These are phyloP conservation scores for Parietaria judaica DNA, from an alignment of 306 rosid species.

Conservation along the genomic window DNA sequence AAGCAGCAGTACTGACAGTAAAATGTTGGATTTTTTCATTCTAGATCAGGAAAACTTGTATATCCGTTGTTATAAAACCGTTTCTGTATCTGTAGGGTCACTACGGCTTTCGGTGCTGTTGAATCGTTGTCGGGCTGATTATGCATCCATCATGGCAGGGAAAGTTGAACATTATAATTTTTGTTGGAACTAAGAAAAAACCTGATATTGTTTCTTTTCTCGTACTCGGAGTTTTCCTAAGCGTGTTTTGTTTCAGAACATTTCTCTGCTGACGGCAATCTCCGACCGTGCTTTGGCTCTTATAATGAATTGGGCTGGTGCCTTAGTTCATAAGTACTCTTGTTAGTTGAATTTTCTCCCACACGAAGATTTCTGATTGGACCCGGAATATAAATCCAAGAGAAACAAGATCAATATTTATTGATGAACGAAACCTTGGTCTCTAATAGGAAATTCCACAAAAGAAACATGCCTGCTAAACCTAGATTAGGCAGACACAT, in stretches of 20 bases:
- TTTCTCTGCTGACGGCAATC: conserved; percentile 77
- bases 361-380: too few relatives aligned
- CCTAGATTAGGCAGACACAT: too few relatives aligned
- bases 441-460: too few relatives aligned
- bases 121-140: conserved; percentile 86
- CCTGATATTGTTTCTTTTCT: too few relatives aligned
- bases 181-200: conserved; percentile 1
- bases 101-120: conserved; percentile 97
- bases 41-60: conserved; percentile 63
- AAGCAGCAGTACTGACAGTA: conserved; percentile 41
- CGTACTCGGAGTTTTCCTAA: neutral
- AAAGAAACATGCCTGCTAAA: too few relatives aligned
- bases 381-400: too few relatives aligned
- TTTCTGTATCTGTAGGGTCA: conserved; percentile 60
- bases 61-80: conserved; percentile 9
- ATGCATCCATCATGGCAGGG: conserved; percentile 65
- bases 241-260: conserved; percentile 42
- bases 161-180: conserved; percentile 22
- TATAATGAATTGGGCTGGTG: conserved; percentile 89
- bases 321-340: conserved; percentile 62
- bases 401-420: too few relatives aligned
- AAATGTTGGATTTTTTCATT: conserved; percentile 30
- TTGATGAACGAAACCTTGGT: too few relatives aligned
- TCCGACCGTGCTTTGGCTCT: conserved; percentile 86
- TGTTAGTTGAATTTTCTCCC: too few relatives aligned